These are phyloP conservation scores for Aspergillus pseudoglaucus DNA, from an alignment of 2,329 filamentous ascomycete genomes.

Conservation along the genomic window DNA sequence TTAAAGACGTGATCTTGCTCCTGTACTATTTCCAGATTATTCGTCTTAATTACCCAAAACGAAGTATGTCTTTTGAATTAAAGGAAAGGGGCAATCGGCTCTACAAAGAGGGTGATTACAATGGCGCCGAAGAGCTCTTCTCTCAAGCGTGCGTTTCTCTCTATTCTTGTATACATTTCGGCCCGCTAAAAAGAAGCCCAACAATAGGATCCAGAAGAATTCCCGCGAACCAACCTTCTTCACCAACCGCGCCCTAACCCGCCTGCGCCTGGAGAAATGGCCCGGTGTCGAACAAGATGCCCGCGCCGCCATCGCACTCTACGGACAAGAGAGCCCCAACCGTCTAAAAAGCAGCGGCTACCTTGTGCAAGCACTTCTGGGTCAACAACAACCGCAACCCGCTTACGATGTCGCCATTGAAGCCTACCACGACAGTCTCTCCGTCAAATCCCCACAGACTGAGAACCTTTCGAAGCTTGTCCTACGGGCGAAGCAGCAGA, in stretches of 20 bases:
- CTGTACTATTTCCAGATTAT: not conserved
- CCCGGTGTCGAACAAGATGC: slow-evolving; percentile 73
- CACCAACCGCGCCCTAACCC: slow-evolving; percentile 81
- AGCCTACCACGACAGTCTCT: slow-evolving; percentile 66
- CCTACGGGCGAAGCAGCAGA: slow-evolving; percentile 72
- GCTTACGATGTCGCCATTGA: slow-evolving; percentile 63
- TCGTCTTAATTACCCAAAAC: not conserved
- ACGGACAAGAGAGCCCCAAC: slow-evolving; percentile 41
- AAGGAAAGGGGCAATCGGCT: slow-evolving; percentile 42
- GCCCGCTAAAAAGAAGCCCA: slow-evolving; percentile 2
- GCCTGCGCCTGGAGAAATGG: slow-evolving; percentile 68
- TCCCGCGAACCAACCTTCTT: slow-evolving; percentile 71
- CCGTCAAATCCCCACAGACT: slow-evolving; percentile 59
- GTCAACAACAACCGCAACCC: slow-evolving; percentile 63
- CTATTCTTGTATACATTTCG: not conserved
- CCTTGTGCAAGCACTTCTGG: slow-evolving; percentile 75
- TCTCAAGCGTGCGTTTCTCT: slow-evolving; percentile 38
- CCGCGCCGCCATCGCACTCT: slow-evolving; percentile 63
- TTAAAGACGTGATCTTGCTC: not conserved
- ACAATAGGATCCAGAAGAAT: slow-evolving; percentile 65
- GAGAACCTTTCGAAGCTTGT: slow-evolving; percentile 67
- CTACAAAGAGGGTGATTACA: slow-evolving; percentile 40
- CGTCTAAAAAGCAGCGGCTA: slow-evolving; percentile 81
- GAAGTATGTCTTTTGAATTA: slow-evolving; percentile 31
- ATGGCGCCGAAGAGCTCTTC: slow-evolving; percentile 41